Evolutionary conservation across 305 asterid genomes (phyloP).

Genomic region (Fraxinus greggii): DNA sequence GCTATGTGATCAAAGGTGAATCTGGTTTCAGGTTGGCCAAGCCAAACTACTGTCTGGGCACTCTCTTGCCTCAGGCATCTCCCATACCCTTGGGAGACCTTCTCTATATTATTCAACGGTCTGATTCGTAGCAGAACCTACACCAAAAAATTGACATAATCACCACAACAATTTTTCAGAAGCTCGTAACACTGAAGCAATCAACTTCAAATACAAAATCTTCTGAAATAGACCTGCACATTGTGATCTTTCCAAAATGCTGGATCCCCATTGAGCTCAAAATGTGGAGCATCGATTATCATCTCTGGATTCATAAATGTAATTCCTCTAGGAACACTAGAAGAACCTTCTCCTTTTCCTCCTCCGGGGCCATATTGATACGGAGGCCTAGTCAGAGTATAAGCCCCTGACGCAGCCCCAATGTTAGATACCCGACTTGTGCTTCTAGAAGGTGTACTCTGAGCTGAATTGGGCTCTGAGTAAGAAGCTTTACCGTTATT

Average conservation of each 20-base stretch:
- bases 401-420: conserved; percentile 23
- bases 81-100: conserved; percentile 61
- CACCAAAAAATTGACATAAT: not conserved
- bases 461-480: conserved; percentile 60
- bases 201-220: not conserved
- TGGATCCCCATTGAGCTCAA: conserved; percentile 56
- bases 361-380: conserved; percentile 31
- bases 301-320: conserved; percentile 31
- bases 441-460: conserved; percentile 44
- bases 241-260: conserved; percentile 77
- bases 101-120: conserved; percentile 61
- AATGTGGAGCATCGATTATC: conserved; percentile 41
- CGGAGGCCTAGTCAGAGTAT: conserved; percentile 34
- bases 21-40: conserved; percentile 75
- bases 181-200: not conserved
- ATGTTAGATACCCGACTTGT: conserved; percentile 36
- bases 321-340: conserved; percentile 42
- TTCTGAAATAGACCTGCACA: conserved; percentile 61
- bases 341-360: conserved; percentile 33
- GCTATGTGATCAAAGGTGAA: conserved; percentile 83
- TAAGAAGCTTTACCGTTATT: conserved; percentile 34
- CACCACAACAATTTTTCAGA: not conserved
- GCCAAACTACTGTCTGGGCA: conserved; percentile 59
- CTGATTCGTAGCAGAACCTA: conserved; percentile 82
- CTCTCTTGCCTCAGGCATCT: conserved; percentile 78